Base-by-base conservation (phyloP, 192 early-diverging fungal genomes). In the Funneliformis geosporum region DNA sequence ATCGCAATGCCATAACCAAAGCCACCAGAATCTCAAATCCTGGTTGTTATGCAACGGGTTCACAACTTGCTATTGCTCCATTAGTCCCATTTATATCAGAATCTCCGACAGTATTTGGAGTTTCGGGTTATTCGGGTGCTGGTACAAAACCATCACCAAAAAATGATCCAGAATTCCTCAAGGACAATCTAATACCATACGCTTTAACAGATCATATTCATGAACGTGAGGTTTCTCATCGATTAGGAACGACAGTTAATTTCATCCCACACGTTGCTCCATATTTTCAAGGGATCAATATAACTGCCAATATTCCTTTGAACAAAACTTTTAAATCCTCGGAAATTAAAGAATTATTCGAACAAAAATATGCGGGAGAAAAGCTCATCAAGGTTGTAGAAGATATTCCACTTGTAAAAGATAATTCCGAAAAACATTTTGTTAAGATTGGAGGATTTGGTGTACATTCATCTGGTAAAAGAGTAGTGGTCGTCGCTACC, bases 91-190 rank as follows among this genome's bases (percentile, higher is more conserved):
- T 86, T 76, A 67, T 95, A 66, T 88, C 82, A 0, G 83, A 88
- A 40, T 65, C 80, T 14, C 95, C 95, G 27, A 93, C 95, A 33
- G 89, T 98, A 38, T 96, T 98, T 91, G 96, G 95, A 70, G 95
- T 98, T 5, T 96, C 95, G 47, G 98, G 98, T 21, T 99, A 99
- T 89, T 95, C 94, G 80, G 98, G 98, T n/a, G 98, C 98, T 12
- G 98, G 98, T 5, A 99, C 98, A 43, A 96, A 93, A 76, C 96
- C 98, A 60, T 96, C 95, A 69, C 94, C 92, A 73, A 98, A 98
- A 85, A 99, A 99, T 87, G 94, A 99, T 84, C 87, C 93, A 50
- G 91, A 86, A 42, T 92, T 94, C 74, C 89, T 99, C 27, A 86
- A 85, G 38, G 94, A 98, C 86, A 98, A 98, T 83, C 72, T 99